Conservation (phyloP, 345 rosid species). For the Boechera retrofracta region DNA sequence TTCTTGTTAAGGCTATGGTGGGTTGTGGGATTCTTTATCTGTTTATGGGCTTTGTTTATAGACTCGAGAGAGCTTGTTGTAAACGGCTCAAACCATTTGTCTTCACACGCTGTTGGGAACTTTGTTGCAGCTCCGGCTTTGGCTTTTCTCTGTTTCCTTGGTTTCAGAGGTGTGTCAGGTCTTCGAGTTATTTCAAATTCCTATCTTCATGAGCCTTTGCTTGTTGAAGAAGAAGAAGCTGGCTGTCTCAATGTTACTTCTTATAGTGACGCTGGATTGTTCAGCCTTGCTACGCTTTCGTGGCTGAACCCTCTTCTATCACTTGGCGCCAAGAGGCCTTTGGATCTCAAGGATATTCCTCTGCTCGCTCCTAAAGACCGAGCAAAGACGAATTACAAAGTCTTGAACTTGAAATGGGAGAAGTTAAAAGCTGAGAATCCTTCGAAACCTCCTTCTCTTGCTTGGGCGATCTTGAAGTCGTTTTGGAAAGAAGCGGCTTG, state of each 20-base stretch:
- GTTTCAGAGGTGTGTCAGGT: neutral
- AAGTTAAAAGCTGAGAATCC: neutral
- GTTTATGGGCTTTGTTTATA: neutral
- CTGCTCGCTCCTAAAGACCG: neutral
- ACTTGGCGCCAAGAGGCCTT: constrained; percentile 4
- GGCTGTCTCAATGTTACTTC: neutral
- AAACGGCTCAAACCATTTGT: neutral
- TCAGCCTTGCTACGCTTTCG: neutral
- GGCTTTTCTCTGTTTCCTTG: neutral
- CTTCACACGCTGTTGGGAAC: neutral
- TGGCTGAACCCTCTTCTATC: neutral
- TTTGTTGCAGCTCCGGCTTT: neutral
- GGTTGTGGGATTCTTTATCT: neutral
- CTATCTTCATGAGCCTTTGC: constrained; percentile 1
- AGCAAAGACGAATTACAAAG: neutral
- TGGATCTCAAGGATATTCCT: neutral
- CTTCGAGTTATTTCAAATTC: neutral
- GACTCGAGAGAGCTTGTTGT: neutral
- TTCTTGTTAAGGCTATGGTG: neutral
- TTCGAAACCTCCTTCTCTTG: neutral
- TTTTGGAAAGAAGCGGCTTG: constrained; percentile 2
- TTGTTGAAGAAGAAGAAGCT: neutral
- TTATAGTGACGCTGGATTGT: neutral
- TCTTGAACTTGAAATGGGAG: neutral
- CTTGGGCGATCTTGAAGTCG: neutral